These are phyloP conservation scores for Draba incana DNA, from an alignment of 345 rosid genomes.

Conservation along the genomic window DNA sequence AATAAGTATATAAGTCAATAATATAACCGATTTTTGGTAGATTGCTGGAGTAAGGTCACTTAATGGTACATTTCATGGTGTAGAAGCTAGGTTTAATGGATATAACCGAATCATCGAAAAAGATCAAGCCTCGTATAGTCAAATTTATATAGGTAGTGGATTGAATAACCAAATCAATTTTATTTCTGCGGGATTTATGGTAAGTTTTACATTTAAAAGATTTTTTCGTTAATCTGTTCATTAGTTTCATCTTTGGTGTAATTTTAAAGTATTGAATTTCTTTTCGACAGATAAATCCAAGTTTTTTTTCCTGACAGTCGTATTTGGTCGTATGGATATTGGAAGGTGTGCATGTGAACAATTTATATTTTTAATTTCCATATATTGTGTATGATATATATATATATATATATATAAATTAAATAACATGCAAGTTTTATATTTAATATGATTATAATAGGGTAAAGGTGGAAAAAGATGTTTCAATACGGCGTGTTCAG, in stretches of 20 bases:
- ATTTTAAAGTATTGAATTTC: neutral
- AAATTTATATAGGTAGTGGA: neutral
- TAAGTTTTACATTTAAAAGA: neutral
- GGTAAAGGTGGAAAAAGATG: constrained; percentile 15
- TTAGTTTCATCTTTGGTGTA: neutral
- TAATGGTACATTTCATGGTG: neutral
- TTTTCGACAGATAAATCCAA: constrained; percentile 8
- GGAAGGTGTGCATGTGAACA: neutral
- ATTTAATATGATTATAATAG: neutral
- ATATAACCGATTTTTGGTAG: neutral
- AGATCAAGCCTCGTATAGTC: neutral
- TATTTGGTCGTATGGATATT: constrained; percentile 17
- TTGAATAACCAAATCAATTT: neutral
- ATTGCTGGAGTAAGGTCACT: neutral
- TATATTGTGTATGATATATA: neutral
- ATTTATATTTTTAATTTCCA: neutral
- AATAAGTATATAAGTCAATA: neutral
- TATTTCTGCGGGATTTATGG: constrained; percentile 5
- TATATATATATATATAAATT: neutral
- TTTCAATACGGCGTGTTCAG: constrained; percentile 12
- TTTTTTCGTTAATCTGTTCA: neutral
- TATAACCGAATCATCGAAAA: neutral
- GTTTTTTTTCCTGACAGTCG: neutral
- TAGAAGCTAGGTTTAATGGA: neutral
- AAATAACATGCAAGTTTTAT: neutral